Evolutionary conservation across 1,139 yeast species (phyloP).

Genomic region (Saccharomyces pastorianus): DNA sequence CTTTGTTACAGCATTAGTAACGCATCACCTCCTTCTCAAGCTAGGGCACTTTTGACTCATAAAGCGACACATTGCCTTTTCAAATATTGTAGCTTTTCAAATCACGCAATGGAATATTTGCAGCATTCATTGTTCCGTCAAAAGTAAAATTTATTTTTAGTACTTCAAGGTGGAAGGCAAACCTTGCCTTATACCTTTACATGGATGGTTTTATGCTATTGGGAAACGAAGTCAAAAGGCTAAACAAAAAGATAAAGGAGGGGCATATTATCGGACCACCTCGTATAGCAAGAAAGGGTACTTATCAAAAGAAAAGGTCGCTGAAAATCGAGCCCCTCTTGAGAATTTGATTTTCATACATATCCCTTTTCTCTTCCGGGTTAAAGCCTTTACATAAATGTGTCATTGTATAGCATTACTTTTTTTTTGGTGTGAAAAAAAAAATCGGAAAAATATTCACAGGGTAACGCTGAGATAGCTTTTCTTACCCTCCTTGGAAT

Average conservation of each 20-base stretch:
- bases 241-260: neutral
- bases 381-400: neutral
- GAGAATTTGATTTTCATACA: neutral
- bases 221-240: neutral
- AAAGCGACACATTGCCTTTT: neutral
- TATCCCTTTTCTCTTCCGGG: neutral
- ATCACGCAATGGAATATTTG: neutral
- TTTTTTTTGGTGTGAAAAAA: neutral
- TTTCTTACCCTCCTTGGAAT: neutral
- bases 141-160: neutral
- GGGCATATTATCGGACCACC: neutral
- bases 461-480: neutral
- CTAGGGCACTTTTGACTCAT: neutral
- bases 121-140: neutral
- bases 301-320: neutral
- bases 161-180: neutral
- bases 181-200: neutral
- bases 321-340: neutral
- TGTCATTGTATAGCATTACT: neutral
- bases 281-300: neutral
- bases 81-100: neutral
- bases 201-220: neutral
- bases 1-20: neutral
- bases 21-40: neutral
- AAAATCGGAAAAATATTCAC: too few relatives aligned